Base-by-base conservation (phyloP, 2,329 filamentous ascomycete genomes). In the Pseudogymnoascus sp. region DNA sequence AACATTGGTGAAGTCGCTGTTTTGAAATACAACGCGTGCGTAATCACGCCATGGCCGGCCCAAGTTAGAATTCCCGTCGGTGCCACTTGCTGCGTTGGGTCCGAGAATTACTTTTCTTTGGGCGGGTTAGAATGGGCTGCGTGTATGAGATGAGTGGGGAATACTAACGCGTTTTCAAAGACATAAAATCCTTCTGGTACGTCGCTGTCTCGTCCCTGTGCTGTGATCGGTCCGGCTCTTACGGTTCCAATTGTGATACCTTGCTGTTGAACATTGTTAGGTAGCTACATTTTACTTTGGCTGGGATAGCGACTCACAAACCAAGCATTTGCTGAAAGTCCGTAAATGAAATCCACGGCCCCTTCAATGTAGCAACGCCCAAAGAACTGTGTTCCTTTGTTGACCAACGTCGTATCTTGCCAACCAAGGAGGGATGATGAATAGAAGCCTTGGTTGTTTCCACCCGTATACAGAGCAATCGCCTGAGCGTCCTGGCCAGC, bases 291-390 rank as follows among this genome's bases (percentile, higher is more conserved):
- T 11, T 19, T 11, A 41, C 7, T 11, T 41, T 11, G 14, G 10
- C 38, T 22, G 6, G 8, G 16, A 19, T 11, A 11, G 16, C 16
- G 7, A 41, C 38, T 22, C 22, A 41, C 38, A 70, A 78, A 81
- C 82, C 79, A 85, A 46, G 79, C 75, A 60, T 74, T 72, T 37
- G 79, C 76, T 53, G 75, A 67, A 24, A 64, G 61, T 63, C 84
- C 78, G 70, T 85, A 86, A 65, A 84, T 80, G 68, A 84, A 84
- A 68, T 85, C 84, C 31, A 81, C 81, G 2, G 80, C 80, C 24
- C 83, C 82, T 41, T 80, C 78, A 65, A 86, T 84, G 62, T 81
- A 78, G 64, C 78, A 78, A 64, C 80, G 79, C 24, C 80, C 79
- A 68, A 83, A 85, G 46, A 85, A 70, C 67, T 84, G 77, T 65